Evolutionary conservation across 352 stramenopile genomes (phyloP).

Genomic region (Plasmopara viticola): DNA sequence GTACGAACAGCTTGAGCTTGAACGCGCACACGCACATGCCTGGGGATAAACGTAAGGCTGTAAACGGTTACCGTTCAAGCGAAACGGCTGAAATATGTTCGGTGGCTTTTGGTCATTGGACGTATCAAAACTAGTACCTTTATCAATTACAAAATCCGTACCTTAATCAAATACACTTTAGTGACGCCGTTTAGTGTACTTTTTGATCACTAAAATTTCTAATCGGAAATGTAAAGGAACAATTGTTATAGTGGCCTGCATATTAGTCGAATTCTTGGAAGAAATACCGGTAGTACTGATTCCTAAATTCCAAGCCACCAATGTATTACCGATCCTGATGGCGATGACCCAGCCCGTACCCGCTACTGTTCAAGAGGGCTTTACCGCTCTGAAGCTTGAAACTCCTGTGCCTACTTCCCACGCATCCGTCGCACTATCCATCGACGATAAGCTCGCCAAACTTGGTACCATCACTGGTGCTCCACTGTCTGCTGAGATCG

Average conservation of each 20-base stretch:
- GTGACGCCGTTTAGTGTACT: too few relatives aligned
- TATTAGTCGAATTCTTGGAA: too few relatives aligned
- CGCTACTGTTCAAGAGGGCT: slow-evolving; percentile 33
- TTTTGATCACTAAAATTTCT: too few relatives aligned
- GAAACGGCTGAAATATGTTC: not conserved
- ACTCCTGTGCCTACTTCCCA: slow-evolving; percentile 18
- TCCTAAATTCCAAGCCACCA: slow-evolving; percentile 2
- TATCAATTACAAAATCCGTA: not conserved
- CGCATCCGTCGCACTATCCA: slow-evolving; percentile 29
- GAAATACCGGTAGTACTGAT: slow-evolving; percentile 10
- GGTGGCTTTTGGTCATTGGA: not conserved
- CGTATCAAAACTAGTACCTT: not conserved
- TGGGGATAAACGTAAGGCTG: not conserved
- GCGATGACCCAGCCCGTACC: slow-evolving; percentile 38
- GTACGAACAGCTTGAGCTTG: slow-evolving; percentile 22
- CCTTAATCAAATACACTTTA: not conserved
- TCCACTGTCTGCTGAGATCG: slow-evolving; percentile 31
- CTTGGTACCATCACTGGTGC: slow-evolving; percentile 49
- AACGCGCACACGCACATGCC: slow-evolving; percentile 33
- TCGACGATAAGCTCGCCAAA: slow-evolving; percentile 60
- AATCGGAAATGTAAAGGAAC: too few relatives aligned
- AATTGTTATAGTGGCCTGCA: too few relatives aligned
- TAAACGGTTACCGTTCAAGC: not conserved
- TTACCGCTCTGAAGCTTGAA: slow-evolving; percentile 45
- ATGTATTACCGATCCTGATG: slow-evolving; percentile 16